Evolutionary conservation across 1,284 basidiomycete genomes (phyloP).

Genomic region (Apiotrichum mycotoxinovorans): DNA sequence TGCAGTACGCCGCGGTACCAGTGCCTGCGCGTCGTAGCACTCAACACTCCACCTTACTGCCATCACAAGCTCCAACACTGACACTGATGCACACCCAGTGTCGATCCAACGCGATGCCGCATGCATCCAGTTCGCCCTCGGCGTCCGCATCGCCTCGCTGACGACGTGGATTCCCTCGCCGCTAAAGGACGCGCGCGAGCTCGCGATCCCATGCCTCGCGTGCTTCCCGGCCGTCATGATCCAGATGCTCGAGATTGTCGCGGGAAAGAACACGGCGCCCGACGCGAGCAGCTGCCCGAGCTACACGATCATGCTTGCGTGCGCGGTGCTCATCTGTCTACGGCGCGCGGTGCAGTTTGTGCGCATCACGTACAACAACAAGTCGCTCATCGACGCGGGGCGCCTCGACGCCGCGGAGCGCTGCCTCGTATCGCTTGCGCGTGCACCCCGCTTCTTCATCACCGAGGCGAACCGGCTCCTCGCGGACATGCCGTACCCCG

Average conservation of each 20-base stretch:
- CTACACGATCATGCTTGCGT: neutral
- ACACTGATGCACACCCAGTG: slow-evolving; percentile 3
- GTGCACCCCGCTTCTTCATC: slow-evolving; percentile 2
- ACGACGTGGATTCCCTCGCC: slow-evolving; percentile 16
- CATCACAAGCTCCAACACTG: neutral
- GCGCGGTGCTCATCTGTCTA: slow-evolving; percentile 2
- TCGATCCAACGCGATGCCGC: slow-evolving; percentile 11
- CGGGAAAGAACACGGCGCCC: neutral
- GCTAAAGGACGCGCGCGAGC: slow-evolving; percentile 9
- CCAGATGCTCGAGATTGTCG: slow-evolving; percentile 9
- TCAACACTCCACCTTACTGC: too few species aligned
- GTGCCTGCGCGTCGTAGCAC: too few species aligned
- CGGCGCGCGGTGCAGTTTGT: slow-evolving; percentile 11
- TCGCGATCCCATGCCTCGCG: neutral
- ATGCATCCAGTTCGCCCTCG: slow-evolving; percentile 9
- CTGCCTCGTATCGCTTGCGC: neutral
- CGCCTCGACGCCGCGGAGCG: slow-evolving; percentile 5
- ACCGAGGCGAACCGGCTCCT: neutral
- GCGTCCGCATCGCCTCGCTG: slow-evolving; percentile 11
- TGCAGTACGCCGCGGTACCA: too few species aligned
- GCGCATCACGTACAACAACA: slow-evolving; percentile 2
- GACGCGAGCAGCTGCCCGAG: slow-evolving; percentile 1
- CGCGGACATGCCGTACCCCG: neutral
- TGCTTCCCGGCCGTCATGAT: slow-evolving; percentile 6
- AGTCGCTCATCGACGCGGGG: neutral